Base-by-base conservation (phyloP, 805 yeast species). In the Ogataea siamensis region DNA sequence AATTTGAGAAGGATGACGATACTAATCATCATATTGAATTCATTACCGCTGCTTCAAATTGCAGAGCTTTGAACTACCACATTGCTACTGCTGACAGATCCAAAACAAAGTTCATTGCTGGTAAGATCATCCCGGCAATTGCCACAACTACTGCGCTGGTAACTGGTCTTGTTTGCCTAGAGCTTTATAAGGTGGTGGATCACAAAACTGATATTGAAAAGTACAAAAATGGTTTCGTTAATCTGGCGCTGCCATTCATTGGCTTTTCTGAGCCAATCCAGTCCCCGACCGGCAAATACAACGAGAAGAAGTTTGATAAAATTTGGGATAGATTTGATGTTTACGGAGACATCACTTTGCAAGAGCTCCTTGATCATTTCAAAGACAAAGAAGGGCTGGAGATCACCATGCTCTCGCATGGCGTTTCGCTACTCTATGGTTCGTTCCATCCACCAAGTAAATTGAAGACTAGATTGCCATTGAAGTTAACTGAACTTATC, bases 81-180 rank as follows among this genome's bases (percentile, higher is more conserved):
- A 88, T 91, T 50, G 95, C 87, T 57, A 69, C 87, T 9, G 97
- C 91, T 24, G 97, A 91, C 57, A 78, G 80, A 46, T 80, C 81
- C 35, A 87, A 84, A 68, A 93, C 99, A 25, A 93, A 93, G 68
- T 87, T 91, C 55, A 91, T 93, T 61, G 99, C 99, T 5, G 99
- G 99, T 32, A 82, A 94, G 65, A 93, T 93, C 50, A 93, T 93
- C 50, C 99, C 99, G 11, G 99, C 99, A 14, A 93, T 93, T 69
- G 99, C 99, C 24, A 93, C 99, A 2, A 93, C 99, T 1, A 93
- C 99, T n/a, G 95, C 97, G 7, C 69, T 89, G 51, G 99, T 93
- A 15, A 87, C 99, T 5, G 99, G 99, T 32, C 71, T 93, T 55
- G 94, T 88, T 16, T 86, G 94, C 55, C 68, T 93, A 50, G 99